Evolutionary conservation across 805 yeast genomes (phyloP).

Genomic region (Saccharomycodes ludwigii): DNA sequence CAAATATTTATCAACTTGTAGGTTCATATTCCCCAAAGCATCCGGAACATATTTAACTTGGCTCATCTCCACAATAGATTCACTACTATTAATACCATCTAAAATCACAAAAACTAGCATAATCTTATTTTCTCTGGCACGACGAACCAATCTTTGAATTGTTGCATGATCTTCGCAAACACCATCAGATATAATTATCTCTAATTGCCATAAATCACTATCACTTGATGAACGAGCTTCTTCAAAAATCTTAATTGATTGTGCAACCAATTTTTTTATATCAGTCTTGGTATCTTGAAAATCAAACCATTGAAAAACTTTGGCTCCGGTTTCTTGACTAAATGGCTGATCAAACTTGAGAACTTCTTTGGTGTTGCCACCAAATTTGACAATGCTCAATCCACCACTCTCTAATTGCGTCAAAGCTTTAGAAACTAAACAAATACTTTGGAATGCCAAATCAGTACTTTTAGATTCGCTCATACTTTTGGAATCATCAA

Average conservation of each 20-base stretch:
- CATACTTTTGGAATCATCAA: slow-evolving; percentile 97
- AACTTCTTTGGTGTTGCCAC: slow-evolving; percentile 69
- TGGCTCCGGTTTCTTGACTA: slow-evolving; percentile 71
- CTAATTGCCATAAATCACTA: slow-evolving; percentile 80
- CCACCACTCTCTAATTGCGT: slow-evolving; percentile 94
- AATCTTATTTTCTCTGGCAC: slow-evolving; percentile 81
- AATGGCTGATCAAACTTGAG: slow-evolving; percentile 86
- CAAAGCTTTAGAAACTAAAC: slow-evolving; percentile 85
- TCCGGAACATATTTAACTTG: slow-evolving; percentile 79
- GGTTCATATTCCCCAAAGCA: slow-evolving; percentile 51
- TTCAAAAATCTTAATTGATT: slow-evolving; percentile 64
- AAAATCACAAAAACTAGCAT: slow-evolving; percentile 92
- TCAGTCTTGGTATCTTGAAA: slow-evolving; percentile 85
- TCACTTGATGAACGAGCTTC: slow-evolving; percentile 38
- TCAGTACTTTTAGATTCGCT: slow-evolving; percentile 83
- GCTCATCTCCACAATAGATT: slow-evolving; percentile 87
- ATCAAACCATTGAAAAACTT: slow-evolving; percentile 75
- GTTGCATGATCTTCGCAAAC: slow-evolving; percentile 91
- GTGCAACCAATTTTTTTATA: slow-evolving; percentile 56
- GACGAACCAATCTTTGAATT: slow-evolving; percentile 71
- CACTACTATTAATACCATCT: slow-evolving; percentile 76
- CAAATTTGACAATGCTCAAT: slow-evolving; percentile 80
- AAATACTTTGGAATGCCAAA: slow-evolving; percentile 87
- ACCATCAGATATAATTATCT: slow-evolving; percentile 91
- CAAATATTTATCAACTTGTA: slow-evolving; percentile 73